Evolutionary conservation across 2,329 filamentous ascomycete genomes (phyloP).

Genomic region (Hymenoscyphus occultus): DNA sequence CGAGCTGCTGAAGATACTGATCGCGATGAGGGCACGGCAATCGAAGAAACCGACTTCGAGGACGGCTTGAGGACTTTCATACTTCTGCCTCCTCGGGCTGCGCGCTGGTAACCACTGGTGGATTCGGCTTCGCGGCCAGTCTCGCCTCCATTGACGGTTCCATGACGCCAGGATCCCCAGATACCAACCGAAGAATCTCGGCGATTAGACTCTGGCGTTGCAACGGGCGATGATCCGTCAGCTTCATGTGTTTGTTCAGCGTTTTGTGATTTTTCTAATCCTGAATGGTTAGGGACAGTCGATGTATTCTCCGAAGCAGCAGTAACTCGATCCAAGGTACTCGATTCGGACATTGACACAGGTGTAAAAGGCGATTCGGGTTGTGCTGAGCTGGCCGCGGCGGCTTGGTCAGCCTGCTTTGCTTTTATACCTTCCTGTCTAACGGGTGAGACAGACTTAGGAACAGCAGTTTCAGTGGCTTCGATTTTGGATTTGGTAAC

Average conservation of each 20-base stretch:
- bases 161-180: constrained; percentile 70
- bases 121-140: constrained; percentile 33
- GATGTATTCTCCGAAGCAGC: constrained; percentile 21
- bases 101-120: constrained; percentile 62
- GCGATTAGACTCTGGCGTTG: constrained; percentile 31
- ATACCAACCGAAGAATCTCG: constrained; percentile 55
- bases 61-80: constrained; percentile 92
- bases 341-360: constrained; percentile 18
- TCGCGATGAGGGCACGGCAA: constrained; percentile 38
- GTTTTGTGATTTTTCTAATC: constrained; percentile 22
- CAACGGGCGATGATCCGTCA: constrained; percentile 17
- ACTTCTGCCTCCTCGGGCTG: constrained; percentile 60
- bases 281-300: constrained; percentile 20
- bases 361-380: constrained; percentile 22
- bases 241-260: constrained; percentile 19
- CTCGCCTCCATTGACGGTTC: constrained; percentile 32
- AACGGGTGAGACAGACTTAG: constrained; percentile 16
- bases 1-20: constrained; percentile 42
- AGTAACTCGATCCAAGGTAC: constrained; percentile 16
- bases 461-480: constrained; percentile 13
- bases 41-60: constrained; percentile 59
- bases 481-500: constrained; percentile 29
- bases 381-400: constrained; percentile 15
- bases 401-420: constrained; percentile 14
- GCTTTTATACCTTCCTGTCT: constrained; percentile 15